Evolutionary conservation across 2,329 filamentous ascomycete species (phyloP).

Genomic region (Talaromyces albobiverticillius): DNA sequence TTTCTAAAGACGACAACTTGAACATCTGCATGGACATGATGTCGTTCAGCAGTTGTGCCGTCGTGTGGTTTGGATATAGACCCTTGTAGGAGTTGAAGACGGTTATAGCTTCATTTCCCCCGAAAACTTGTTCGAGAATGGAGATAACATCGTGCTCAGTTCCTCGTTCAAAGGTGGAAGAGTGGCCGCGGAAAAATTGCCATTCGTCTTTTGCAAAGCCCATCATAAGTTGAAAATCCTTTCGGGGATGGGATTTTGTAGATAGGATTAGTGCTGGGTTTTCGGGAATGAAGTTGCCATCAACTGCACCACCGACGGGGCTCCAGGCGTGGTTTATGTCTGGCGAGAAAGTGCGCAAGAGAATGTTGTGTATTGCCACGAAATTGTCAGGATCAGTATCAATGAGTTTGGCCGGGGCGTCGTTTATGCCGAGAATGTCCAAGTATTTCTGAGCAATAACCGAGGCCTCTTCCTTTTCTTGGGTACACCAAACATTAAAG

Average conservation of each 20-base stretch:
- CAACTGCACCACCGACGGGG: neutral
- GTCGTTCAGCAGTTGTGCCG: neutral
- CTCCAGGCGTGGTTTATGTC: neutral
- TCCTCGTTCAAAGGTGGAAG: neutral
- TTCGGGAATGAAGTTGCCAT: neutral
- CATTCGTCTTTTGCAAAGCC: slow-evolving; percentile 4
- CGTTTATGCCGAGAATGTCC: neutral
- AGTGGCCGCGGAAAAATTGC: neutral
- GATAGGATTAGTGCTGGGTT: neutral
- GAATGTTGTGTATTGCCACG: neutral
- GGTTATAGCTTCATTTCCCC: neutral
- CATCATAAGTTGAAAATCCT: slow-evolving; percentile 1
- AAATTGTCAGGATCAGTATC: neutral
- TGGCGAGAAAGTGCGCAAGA: neutral
- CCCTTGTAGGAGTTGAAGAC: neutral
- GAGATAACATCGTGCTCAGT: neutral
- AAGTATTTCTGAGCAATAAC: neutral
- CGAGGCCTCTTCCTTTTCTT: neutral
- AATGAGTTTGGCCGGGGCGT: neutral
- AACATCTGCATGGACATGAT: slow-evolving; percentile 2
- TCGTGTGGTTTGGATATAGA: neutral
- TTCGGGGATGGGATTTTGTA: neutral
- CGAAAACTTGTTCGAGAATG: neutral
- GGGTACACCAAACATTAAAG: neutral
- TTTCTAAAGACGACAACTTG: neutral